phyloP scores from a whole-genome alignment of 2,329 filamentous ascomycete species.

The Sarocladiaceae sp. region DNA sequence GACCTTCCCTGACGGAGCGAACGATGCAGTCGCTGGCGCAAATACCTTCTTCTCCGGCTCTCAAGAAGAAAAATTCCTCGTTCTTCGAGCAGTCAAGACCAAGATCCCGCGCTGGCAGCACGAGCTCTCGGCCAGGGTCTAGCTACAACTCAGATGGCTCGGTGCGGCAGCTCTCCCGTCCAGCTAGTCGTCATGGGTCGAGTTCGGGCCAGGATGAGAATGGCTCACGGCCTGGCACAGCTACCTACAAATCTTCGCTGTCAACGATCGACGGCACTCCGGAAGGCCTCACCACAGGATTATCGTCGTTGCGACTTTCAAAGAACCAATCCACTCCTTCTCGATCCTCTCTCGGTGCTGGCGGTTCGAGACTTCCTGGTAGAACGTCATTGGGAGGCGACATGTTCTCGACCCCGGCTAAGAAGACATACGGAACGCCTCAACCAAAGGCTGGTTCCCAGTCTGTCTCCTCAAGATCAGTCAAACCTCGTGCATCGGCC shows the following conservation, averaged over 20 bases:
- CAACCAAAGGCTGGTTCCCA: constrained; percentile 38
- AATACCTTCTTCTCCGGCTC: constrained; percentile 69
- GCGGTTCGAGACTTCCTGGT: constrained; percentile 19
- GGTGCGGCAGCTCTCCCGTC: constrained; percentile 42
- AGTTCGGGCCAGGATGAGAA: constrained; percentile 41
- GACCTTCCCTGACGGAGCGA: constrained; percentile 68
- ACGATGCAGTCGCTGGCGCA: constrained; percentile 79
- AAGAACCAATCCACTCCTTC: constrained; percentile 20
- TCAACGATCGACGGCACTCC: constrained; percentile 40
- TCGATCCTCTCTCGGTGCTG: constrained; percentile 17
- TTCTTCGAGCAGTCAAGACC: constrained; percentile 66
- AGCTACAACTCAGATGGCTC: constrained; percentile 58
- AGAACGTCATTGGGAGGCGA: constrained; percentile 18
- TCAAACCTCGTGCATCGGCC: constrained; percentile 46
- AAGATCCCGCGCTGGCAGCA: constrained; percentile 37
- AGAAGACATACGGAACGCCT: constrained; percentile 18
- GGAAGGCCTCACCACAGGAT: constrained; percentile 17
- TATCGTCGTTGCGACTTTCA: constrained; percentile 14
- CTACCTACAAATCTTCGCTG: constrained; percentile 36
- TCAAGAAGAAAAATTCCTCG: constrained; percentile 56
- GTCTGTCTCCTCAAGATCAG: constrained; percentile 36
- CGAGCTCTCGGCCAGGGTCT: constrained; percentile 45
- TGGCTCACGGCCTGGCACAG: constrained; percentile 38
- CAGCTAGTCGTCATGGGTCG: constrained; percentile 49
- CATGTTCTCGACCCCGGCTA: constrained; percentile 34